Conservation (phyloP, 192 early-diverging fungal genomes). For the Pilaira anomala region DNA sequence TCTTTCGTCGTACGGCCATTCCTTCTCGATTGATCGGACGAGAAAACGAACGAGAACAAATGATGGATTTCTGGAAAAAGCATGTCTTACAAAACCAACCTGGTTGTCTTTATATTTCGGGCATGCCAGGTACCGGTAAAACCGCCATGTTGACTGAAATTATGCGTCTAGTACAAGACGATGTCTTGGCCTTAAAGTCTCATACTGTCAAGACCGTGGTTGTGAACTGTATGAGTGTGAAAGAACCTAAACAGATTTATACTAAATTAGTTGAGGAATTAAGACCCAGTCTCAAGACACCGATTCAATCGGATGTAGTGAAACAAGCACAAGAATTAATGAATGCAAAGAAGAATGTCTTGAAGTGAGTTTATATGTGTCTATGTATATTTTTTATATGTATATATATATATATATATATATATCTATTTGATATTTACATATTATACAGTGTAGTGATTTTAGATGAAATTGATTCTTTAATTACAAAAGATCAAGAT, state of each 20-base stretch:
- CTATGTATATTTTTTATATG: neutral
- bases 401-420: neutral
- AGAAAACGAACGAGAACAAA: slow-evolving; percentile 46
- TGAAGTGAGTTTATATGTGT: slow-evolving; percentile 48
- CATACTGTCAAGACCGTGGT: slow-evolving; percentile 57
- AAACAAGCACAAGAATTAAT: slow-evolving; percentile 53
- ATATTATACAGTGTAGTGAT: slow-evolving; percentile 68
- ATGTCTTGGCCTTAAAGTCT: slow-evolving; percentile 30
- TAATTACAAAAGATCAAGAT: slow-evolving; percentile 76
- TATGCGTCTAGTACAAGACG: slow-evolving; percentile 37
- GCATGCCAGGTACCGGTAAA: slow-evolving; percentile 93
- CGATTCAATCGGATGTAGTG: slow-evolving; percentile 46
- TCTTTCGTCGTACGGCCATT: slow-evolving; percentile 59
- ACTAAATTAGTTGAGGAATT: slow-evolving; percentile 60
- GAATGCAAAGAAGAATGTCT: slow-evolving; percentile 42
- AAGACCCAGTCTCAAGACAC: slow-evolving; percentile 22
- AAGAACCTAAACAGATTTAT: slow-evolving; percentile 67
- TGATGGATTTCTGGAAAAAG: slow-evolving; percentile 50
- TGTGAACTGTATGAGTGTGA: slow-evolving; percentile 88
- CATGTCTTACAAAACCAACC: slow-evolving; percentile 49
- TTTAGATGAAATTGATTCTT: slow-evolving; percentile 91
- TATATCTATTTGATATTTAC: neutral
- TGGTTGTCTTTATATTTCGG: slow-evolving; percentile 82
- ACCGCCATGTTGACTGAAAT: slow-evolving; percentile 77
- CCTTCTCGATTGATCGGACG: slow-evolving; percentile 68